Conservation (phyloP, 495 filamentous ascomycete species). For the Penicillium parvum region DNA sequence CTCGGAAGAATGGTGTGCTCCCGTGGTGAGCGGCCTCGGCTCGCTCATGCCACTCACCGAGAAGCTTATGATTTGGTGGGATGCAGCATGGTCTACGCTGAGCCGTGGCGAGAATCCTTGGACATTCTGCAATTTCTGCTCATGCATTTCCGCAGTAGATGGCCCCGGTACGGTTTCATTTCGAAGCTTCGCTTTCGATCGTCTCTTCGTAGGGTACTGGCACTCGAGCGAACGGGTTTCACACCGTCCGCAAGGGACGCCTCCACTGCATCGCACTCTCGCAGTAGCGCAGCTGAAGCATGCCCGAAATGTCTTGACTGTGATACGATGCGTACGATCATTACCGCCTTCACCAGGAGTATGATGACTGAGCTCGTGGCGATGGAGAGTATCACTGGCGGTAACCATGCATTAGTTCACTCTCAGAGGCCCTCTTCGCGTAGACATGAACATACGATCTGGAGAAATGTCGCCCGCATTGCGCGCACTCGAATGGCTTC, state of each 20-base stretch:
- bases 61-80: constrained; percentile 22
- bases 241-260: constrained; percentile 50
- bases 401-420: too few relatives aligned
- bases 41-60: constrained; percentile 10
- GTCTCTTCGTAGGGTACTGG: constrained; percentile 45
- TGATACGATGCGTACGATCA: constrained; percentile 38
- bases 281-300: constrained; percentile 54
- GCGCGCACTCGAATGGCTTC: constrained; percentile 62
- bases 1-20: constrained; percentile 4
- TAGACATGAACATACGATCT: constrained; percentile 43
- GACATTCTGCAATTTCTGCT: constrained; percentile 11
- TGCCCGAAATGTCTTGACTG: constrained; percentile 49
- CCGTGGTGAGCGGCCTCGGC: background rate
- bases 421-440: too few relatives aligned
- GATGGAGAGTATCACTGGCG: constrained; percentile 54
- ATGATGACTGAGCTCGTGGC: constrained; percentile 52
- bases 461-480: constrained; percentile 65
- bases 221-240: constrained; percentile 48
- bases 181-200: constrained; percentile 34
- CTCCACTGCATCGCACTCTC: constrained; percentile 53
- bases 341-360: constrained; percentile 34
- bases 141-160: constrained; percentile 10
- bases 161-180: constrained; percentile 10
- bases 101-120: background rate
- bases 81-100: background rate